Conservation (phyloP, 345 rosid genomes). For the Hibiscus syriacus region DNA sequence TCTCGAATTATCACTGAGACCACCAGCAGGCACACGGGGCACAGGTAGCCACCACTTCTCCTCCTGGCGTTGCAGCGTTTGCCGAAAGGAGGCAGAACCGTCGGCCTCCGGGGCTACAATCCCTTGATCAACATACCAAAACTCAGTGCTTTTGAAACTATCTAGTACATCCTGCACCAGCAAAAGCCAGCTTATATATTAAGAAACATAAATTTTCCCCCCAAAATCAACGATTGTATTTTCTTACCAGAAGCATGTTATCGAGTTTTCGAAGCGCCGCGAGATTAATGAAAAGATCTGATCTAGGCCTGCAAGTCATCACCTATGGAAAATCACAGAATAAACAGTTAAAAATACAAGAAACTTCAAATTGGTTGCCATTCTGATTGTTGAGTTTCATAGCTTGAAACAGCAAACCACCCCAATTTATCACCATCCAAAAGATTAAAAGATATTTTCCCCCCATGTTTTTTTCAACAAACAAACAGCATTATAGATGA, state of each 20-base stretch:
- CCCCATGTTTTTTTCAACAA: not conserved
- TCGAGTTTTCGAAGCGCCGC: conserved; percentile 87
- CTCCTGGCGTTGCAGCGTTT: conserved; percentile 71
- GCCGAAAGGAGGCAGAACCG: conserved; percentile 80
- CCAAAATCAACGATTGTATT: conserved; percentile 1
- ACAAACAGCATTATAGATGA: not conserved
- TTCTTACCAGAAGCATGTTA: conserved; percentile 88
- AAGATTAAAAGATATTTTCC: no score
- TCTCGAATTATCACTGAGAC: conserved; percentile 71
- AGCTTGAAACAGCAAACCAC: not conserved
- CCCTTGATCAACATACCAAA: conserved; percentile 98
- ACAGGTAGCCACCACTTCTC: conserved; percentile 99
- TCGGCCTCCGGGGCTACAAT: conserved; percentile 67
- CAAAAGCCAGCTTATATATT: not conserved
- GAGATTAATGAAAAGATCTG: conserved; percentile 78
- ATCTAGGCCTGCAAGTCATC: conserved; percentile 89
- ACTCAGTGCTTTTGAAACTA: conserved; percentile 66
- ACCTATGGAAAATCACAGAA: conserved; percentile 37
- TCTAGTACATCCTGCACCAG: conserved; percentile 62
- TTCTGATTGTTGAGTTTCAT: not conserved
- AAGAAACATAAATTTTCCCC: not conserved
- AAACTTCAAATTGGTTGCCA: not conserved
- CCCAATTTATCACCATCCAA: not conserved
- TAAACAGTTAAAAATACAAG: not conserved
- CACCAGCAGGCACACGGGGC: conserved; percentile 78